Evolutionary conservation across 1,284 basidiomycete species (phyloP).

Genomic region (Tilletia horrida): DNA sequence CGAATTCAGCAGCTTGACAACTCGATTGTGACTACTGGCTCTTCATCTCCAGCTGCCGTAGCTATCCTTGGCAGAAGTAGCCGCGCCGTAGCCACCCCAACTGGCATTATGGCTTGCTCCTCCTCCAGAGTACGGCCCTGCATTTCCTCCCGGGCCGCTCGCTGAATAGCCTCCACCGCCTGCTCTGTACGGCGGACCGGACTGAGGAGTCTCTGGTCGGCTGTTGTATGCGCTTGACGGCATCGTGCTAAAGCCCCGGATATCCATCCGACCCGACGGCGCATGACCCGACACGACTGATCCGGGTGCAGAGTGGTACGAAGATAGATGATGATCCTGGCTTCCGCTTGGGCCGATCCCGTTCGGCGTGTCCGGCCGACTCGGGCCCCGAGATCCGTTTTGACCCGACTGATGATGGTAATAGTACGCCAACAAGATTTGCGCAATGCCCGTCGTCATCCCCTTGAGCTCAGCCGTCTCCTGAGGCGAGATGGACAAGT

Average conservation of each 20-base stretch:
- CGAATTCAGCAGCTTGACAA: too few species aligned
- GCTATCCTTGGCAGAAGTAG: background rate
- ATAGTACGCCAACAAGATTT: slow-evolving; percentile 39
- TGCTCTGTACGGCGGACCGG: background rate
- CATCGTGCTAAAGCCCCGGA: slow-evolving; percentile 7
- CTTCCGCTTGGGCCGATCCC: background rate
- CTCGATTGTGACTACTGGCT: too few species aligned
- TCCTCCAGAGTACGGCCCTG: background rate
- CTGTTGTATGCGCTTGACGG: slow-evolving; percentile 12
- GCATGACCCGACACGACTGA: too few species aligned
- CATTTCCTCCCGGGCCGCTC: background rate
- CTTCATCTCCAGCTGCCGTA: background rate
- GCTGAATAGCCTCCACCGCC: background rate
- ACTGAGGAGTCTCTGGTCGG: slow-evolving; percentile 9
- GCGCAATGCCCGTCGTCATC: slow-evolving; percentile 42
- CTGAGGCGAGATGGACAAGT: slow-evolving; percentile 36
- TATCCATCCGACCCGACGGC: too few species aligned
- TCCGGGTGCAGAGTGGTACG: background rate
- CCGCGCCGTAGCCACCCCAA: background rate
- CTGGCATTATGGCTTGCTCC: background rate
- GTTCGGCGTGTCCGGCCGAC: background rate
- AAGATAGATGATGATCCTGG: background rate
- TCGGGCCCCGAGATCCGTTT: background rate
- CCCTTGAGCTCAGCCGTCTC: slow-evolving; percentile 48
- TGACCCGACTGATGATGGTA: background rate